Conservation (phyloP, 2,329 filamentous ascomycete genomes). For the Microcyclosporella mali region DNA sequence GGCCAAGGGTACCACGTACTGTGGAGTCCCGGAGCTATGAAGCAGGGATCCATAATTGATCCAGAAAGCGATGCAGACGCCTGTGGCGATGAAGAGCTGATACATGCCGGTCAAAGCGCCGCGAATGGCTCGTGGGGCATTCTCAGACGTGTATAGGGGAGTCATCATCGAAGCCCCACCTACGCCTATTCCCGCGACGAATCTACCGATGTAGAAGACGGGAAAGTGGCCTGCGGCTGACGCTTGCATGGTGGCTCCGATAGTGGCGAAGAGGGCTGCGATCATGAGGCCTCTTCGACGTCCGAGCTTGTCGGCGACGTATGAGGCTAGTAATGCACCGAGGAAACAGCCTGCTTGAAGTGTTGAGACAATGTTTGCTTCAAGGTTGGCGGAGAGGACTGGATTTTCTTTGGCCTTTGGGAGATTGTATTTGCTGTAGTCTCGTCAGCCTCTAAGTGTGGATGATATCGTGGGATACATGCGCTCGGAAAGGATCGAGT, state of each 20-base stretch:
- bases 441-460: neutral
- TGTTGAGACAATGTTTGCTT: conserved; percentile 62
- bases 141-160: conserved; percentile 56
- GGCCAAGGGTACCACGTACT: conserved; percentile 52
- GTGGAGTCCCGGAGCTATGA: conserved; percentile 41
- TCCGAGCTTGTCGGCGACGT: conserved; percentile 62
- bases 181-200: conserved; percentile 48
- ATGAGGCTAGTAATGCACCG: conserved; percentile 65
- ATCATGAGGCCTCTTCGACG: conserved; percentile 64
- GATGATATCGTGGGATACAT: conserved; percentile 19
- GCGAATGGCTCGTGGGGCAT: conserved; percentile 44
- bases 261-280: conserved; percentile 51
- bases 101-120: conserved; percentile 55
- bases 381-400: conserved; percentile 16
- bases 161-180: conserved; percentile 47
- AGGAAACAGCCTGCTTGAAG: conserved; percentile 66
- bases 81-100: conserved; percentile 52
- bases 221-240: conserved; percentile 40
- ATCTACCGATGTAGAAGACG: conserved; percentile 16
- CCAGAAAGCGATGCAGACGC: conserved; percentile 49
- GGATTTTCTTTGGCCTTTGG: conserved; percentile 23
- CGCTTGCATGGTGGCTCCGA: conserved; percentile 68
- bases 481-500: conserved; percentile 53
- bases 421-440: conserved; percentile 48
- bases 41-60: conserved; percentile 49